A percentile compares a stretch with the other conserved stretches of the same genome.
These are phyloP conservation scores for Venturia aucupariae DNA, from an alignment of 2,329 filamentous ascomycete genomes.

Conservation along the genomic window DNA sequence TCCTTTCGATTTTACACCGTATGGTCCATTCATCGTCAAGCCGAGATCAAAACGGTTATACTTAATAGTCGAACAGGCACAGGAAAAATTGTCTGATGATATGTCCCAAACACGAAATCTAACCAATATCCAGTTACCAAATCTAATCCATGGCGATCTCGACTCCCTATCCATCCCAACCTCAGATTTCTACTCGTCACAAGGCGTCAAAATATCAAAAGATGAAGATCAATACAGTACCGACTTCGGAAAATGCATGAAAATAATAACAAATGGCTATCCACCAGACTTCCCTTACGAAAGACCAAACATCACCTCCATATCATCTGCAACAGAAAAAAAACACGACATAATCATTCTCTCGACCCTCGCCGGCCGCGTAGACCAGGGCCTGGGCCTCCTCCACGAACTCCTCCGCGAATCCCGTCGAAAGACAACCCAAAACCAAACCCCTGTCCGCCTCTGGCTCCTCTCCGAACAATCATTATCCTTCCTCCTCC, in stretches of 20 bases:
- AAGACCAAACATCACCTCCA: background rate
- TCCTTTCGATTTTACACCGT: too few species aligned
- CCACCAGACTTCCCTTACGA: background rate
- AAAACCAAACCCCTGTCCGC: constrained; percentile 20
- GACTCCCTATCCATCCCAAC: constrained; percentile 66
- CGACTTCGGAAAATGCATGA: constrained; percentile 76
- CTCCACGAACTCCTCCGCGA: constrained; percentile 70
- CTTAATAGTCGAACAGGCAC: too few species aligned
- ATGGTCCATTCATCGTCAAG: too few species aligned
- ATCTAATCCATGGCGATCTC: constrained; percentile 79
- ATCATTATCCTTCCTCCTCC: constrained; percentile 75
- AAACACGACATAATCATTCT: constrained; percentile 61
- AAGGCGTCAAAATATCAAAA: constrained; percentile 53
- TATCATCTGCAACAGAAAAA: too few species aligned
- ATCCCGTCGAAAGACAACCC: constrained; percentile 23
- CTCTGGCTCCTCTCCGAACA: constrained; percentile 75
- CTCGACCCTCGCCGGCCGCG: constrained; percentile 77
- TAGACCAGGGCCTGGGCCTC: constrained; percentile 86
- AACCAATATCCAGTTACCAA: constrained; percentile 24
- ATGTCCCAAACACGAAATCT: background rate
- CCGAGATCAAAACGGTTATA: too few species aligned
- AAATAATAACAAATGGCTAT: constrained; percentile 13
- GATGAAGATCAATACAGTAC: constrained; percentile 79
- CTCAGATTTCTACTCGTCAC: constrained; percentile 55
- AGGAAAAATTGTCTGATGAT: background rate